Conservation (phyloP, 768 basidiomycete species). For the Lactarius psammicola region DNA sequence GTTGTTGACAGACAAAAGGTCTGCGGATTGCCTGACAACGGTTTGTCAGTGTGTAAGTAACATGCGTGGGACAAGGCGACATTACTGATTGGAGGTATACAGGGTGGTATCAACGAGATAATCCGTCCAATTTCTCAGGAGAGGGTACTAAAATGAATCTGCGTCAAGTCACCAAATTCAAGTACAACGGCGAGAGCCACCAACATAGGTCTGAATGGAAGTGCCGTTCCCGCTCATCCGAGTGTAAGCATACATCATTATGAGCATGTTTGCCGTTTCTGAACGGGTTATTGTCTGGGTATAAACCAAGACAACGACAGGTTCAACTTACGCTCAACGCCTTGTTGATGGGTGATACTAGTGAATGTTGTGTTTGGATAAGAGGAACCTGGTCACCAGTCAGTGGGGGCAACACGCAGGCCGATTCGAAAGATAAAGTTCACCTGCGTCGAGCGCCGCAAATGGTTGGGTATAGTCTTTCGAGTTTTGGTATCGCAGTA, state of each 20-base stretch:
- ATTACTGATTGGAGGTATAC: conserved; percentile 18
- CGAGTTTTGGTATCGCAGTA: conserved; percentile 22
- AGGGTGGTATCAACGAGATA: conserved; percentile 11
- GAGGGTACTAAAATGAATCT: conserved; percentile 3
- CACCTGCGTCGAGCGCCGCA: conserved; percentile 24
- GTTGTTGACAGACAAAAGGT: conserved; percentile 4
- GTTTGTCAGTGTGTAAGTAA: not conserved
- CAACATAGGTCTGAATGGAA: conserved; percentile 9
- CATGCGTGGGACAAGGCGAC: not conserved
- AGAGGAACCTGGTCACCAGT: not conserved
- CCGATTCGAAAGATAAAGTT: not conserved
- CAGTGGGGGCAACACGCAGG: not conserved
- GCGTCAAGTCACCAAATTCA: not conserved
- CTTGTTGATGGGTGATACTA: conserved; percentile 10
- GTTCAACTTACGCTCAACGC: conserved; percentile 21
- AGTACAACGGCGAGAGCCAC: not conserved
- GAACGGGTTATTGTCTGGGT: not conserved
- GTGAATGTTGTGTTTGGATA: conserved; percentile 13
- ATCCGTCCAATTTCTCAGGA: conserved; percentile 20
- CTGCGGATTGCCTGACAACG: conserved; percentile 6
- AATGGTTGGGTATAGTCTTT: conserved; percentile 2
- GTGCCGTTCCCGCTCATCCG: conserved; percentile 7
- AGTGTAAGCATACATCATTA: conserved; percentile 24
- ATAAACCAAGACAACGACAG: not conserved
- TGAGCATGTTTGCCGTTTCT: conserved; percentile 28